Evolutionary conservation across 257 asterid species (phyloP).

Genomic region (Penstemon davidsonii): DNA sequence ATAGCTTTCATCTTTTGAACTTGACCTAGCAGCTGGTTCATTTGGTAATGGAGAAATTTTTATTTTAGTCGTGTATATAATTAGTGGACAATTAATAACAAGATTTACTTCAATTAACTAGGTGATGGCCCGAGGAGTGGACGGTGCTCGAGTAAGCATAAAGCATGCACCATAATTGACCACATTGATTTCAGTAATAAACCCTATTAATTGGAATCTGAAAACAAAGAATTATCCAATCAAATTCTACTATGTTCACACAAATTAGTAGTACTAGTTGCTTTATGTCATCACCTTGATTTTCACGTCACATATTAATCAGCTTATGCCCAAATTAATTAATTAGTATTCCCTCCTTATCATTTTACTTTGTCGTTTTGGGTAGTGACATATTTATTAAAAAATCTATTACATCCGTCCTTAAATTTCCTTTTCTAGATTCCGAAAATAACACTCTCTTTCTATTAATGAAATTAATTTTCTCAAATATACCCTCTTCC

Average conservation of each 20-base stretch:
- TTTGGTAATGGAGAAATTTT: too few species aligned
- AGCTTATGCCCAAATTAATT: too few species aligned
- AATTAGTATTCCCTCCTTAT: too few species aligned
- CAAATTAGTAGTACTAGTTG: conserved; percentile 1
- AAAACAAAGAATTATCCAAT: neutral
- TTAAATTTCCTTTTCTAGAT: too few species aligned
- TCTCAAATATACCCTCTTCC: too few species aligned
- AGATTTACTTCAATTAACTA: neutral
- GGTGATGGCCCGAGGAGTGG: conserved; percentile 7
- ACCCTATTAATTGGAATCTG: neutral
- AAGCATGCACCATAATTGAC: conserved; percentile 29
- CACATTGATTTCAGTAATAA: conserved; percentile 38
- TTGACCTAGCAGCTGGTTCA: too few species aligned
- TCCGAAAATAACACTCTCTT: too few species aligned
- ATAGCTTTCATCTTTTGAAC: too few species aligned
- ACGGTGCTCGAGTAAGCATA: conserved; percentile 42
- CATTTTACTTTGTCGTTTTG: neutral
- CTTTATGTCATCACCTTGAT: neutral
- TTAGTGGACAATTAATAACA: too few species aligned
- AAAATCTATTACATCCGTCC: too few species aligned
- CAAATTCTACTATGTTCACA: conserved; percentile 9
- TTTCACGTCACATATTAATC: neutral
- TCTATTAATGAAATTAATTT: too few species aligned
- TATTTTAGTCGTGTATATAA: too few species aligned
- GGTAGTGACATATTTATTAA: neutral